These are phyloP conservation scores for Melampsora americana DNA, from an alignment of 1,284 basidiomycete genomes.

Conservation along the genomic window DNA sequence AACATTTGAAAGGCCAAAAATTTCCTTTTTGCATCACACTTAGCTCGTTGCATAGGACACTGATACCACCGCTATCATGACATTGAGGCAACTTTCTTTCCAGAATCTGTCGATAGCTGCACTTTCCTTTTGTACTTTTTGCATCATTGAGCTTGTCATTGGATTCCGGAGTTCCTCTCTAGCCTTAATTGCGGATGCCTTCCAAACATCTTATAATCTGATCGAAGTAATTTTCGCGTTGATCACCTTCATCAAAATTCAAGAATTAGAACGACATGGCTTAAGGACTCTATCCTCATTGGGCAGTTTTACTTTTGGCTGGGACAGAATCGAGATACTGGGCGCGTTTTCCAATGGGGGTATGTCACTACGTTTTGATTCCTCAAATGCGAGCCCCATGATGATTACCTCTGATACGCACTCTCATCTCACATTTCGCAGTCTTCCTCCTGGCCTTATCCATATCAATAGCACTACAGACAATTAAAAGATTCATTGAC, in stretches of 20 bases:
- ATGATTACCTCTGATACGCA: background rate
- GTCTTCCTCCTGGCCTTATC: conserved; percentile 45
- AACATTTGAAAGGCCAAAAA: no score
- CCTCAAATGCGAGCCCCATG: background rate
- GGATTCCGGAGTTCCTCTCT: conserved; percentile 44
- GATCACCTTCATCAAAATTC: conserved; percentile 15
- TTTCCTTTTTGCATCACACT: no score
- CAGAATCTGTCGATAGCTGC: conserved; percentile 23
- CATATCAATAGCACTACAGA: conserved; percentile 43
- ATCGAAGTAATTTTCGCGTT: conserved; percentile 45
- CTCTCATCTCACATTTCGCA: background rate
- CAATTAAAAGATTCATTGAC: conserved; percentile 44
- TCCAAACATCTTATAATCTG: conserved; percentile 45
- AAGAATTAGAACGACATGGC: background rate
- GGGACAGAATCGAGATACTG: conserved; percentile 42
- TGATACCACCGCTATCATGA: background rate
- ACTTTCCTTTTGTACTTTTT: conserved; percentile 23
- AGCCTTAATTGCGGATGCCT: conserved; percentile 46
- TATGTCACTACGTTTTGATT: background rate
- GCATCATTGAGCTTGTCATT: conserved; percentile 39
- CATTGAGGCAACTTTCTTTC: background rate
- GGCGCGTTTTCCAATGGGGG: conserved; percentile 46
- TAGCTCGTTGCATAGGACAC: no score
- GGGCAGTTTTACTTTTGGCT: conserved; percentile 44
- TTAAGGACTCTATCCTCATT: conserved; percentile 5